phyloP scores from a whole-genome alignment of 164 flowering plant genomes.

The Chimonanthus salicifolius region DNA sequence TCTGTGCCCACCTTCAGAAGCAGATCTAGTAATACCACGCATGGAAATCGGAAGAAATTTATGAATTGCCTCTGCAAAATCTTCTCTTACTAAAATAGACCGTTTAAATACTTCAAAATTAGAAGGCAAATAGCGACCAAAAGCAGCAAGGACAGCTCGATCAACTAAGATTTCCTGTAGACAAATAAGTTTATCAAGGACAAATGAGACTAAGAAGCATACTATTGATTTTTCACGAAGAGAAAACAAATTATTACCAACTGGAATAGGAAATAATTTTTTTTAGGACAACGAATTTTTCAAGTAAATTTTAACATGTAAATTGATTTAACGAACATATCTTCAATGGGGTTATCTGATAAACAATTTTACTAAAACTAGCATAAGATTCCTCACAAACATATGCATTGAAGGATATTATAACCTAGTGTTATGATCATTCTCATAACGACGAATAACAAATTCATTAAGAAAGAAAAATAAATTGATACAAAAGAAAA shows the following conservation, averaged over 20 bases:
- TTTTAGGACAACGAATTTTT: too few species aligned
- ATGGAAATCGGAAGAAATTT: constrained; percentile 86
- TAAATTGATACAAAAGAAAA: too few species aligned
- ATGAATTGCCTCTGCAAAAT: constrained; percentile 75
- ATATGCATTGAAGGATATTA: too few species aligned
- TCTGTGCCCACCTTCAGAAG: constrained; percentile 65
- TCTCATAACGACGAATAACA: too few species aligned
- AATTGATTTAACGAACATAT: too few species aligned
- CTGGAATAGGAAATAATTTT: too few species aligned
- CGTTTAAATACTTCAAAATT: constrained; percentile 20
- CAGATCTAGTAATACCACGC: constrained; percentile 83
- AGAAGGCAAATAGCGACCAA: constrained; percentile 53
- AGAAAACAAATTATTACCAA: neutral
- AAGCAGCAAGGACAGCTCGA: constrained; percentile 82
- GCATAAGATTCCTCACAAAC: neutral
- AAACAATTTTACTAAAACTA: neutral
- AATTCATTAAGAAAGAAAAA: too few species aligned
- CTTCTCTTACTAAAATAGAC: constrained; percentile 50
- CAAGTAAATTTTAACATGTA: too few species aligned
- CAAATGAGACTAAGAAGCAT: neutral
- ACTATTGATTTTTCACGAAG: neutral
- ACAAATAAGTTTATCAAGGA: neutral
- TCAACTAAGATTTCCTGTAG: constrained; percentile 89
- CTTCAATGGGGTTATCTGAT: too few species aligned
- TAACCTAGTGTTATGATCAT: too few species aligned